Conservation (phyloP, 805 yeast species). For the Candida orba region DNA sequence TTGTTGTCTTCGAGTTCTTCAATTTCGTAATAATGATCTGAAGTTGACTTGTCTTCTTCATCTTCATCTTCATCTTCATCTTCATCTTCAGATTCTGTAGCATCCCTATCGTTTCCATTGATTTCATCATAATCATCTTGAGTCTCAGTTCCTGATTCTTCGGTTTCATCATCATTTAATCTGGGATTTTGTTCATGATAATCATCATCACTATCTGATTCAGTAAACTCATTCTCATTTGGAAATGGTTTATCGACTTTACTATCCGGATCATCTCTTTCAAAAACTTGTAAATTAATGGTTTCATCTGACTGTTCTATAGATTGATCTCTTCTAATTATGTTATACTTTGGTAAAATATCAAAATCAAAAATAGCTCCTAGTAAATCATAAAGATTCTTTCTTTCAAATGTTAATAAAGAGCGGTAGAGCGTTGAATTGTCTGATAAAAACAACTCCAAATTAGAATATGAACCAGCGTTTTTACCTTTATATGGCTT, state of each 20-base stretch:
- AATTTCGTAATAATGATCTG: too few species aligned
- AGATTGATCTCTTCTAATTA: not conserved
- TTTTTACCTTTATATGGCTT: slow-evolving; percentile 9
- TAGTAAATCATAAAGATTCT: slow-evolving; percentile 9
- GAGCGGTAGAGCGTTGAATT: slow-evolving; percentile 16
- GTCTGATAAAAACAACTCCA: slow-evolving; percentile 14
- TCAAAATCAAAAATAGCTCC: slow-evolving; percentile 10
- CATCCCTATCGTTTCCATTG: not conserved
- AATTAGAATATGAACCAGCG: not conserved
- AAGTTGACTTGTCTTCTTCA: too few species aligned
- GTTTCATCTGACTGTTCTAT: not conserved
- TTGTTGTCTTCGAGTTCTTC: too few species aligned
- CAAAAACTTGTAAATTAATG: too few species aligned
- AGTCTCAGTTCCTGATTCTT: too few species aligned
- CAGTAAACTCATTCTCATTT: not conserved
- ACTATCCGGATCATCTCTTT: not conserved
- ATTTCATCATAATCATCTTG: not conserved
- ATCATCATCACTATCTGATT: not conserved
- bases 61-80: too few species aligned
- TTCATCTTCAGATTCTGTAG: not conserved
- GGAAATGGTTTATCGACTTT: not conserved
- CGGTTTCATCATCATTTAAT: not conserved
- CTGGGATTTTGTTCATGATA: not conserved
- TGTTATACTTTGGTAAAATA: not conserved
- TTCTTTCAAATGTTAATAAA: slow-evolving; percentile 13